Percentiles rank a stretch among this genome's conserved stretches.
These are phyloP conservation scores for Suhomyces yuchorum DNA, from an alignment of 1,139 yeast genomes.

Conservation along the genomic window DNA sequence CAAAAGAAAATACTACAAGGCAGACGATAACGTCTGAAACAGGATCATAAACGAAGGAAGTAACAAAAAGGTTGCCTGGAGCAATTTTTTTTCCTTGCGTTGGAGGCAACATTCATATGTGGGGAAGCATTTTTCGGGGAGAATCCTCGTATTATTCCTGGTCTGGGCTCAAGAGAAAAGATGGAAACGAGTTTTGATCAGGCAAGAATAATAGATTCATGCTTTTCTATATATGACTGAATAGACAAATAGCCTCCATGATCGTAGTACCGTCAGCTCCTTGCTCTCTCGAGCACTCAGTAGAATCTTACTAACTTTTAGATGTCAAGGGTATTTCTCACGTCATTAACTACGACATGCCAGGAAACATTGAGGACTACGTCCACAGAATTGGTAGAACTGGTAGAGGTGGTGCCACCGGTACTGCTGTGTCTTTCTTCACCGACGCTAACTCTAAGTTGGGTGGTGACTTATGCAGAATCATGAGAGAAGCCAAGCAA, in stretches of 20 bases:
- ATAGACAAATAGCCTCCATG: conserved; percentile 16
- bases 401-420: conserved; percentile 96
- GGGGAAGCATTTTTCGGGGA: conserved; percentile 18
- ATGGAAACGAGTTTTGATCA: conserved; percentile 6
- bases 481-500: conserved; percentile 95
- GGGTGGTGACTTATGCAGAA: conserved; percentile 89
- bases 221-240: conserved; percentile 20
- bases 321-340: conserved; percentile 96
- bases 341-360: conserved; percentile 96
- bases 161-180: conserved; percentile 5
- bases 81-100: conserved; percentile 8
- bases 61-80: conserved; percentile 10
- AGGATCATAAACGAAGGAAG: conserved; percentile 13
- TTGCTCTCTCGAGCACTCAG: conserved; percentile 3
- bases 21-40: conserved; percentile 1
- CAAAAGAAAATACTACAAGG: conserved; percentile 3
- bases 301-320: conserved; percentile 43
- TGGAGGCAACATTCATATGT: conserved; percentile 19
- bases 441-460: conserved; percentile 83
- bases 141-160: conserved; percentile 10
- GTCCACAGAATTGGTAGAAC: conserved; percentile 97
- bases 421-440: conserved; percentile 95
- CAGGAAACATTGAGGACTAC: conserved; percentile 96
- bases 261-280: conserved; percentile 12
- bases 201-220: conserved; percentile 14